Conservation (phyloP, 306 rosid species). For the Glycine soja region DNA sequence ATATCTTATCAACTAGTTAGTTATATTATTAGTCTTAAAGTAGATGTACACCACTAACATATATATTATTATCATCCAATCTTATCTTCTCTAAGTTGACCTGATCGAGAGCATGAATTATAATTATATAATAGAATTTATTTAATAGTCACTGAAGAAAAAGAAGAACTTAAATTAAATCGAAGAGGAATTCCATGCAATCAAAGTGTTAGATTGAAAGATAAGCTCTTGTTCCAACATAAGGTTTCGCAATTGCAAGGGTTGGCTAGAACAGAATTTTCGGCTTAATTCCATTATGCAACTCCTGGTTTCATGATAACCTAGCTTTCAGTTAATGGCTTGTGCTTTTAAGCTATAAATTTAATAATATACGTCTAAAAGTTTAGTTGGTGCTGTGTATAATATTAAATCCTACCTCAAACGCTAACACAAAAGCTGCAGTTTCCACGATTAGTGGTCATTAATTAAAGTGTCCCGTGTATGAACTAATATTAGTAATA, state of each 20-base stretch:
- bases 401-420: not conserved
- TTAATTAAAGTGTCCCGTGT: constrained; percentile 26
- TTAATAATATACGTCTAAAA: constrained; percentile 31
- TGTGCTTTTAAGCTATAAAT: constrained; percentile 29
- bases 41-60: too few relatives aligned
- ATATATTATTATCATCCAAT: not conserved
- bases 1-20: too few relatives aligned
- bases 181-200: constrained; percentile 2
- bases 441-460: constrained; percentile 45
- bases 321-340: not conserved
- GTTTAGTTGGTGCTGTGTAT: constrained; percentile 30
- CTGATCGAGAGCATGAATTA: not conserved
- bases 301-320: constrained; percentile 32
- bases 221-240: not conserved
- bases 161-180: not conserved
- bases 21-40: too few relatives aligned
- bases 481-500: not conserved
- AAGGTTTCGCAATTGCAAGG: constrained; percentile 7
- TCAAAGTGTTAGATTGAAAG: not conserved
- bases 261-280: constrained; percentile 26
- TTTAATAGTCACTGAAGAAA: not conserved
- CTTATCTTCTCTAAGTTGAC: constrained; percentile 25
- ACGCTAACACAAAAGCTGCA: not conserved
- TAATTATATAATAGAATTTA: not conserved
- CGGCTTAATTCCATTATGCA: constrained; percentile 24